These are phyloP conservation scores for Penicillium crustosum DNA, from an alignment of 2,329 filamentous ascomycete species.

Conservation along the genomic window DNA sequence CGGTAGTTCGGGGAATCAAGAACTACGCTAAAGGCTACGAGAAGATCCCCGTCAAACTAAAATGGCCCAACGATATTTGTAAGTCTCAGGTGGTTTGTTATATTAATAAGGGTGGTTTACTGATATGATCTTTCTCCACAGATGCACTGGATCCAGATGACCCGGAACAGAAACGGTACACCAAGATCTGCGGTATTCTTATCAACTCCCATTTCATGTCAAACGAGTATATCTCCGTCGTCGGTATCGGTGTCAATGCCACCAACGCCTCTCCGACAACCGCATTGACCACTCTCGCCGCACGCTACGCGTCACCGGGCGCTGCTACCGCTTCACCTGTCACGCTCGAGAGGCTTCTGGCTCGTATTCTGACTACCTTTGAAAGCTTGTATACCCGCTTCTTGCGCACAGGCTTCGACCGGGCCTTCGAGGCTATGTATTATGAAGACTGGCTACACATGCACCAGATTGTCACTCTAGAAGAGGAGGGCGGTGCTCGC, in stretches of 20 bases:
- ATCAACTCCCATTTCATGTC: conserved; percentile 81
- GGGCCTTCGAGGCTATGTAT: conserved; percentile 71
- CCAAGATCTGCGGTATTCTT: conserved; percentile 91
- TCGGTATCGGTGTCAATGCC: conserved; percentile 84
- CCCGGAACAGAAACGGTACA: conserved; percentile 56
- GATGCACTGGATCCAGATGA: conserved; percentile 66
- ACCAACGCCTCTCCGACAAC: conserved; percentile 83
- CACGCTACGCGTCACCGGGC: conserved; percentile 41
- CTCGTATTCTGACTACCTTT: conserved; percentile 72
- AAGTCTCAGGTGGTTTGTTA: conserved; percentile 29
- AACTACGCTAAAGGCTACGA: conserved; percentile 75
- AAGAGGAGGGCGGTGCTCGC: conserved; percentile 71
- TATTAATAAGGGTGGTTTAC: not conserved
- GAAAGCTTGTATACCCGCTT: conserved; percentile 77
- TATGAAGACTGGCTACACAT: conserved; percentile 85
- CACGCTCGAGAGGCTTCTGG: conserved; percentile 75
- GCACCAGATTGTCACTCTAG: conserved; percentile 71
- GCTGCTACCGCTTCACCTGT: conserved; percentile 63
- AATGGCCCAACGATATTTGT: conserved; percentile 98
- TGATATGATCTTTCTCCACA: conserved; percentile 24
- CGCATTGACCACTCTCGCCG: conserved; percentile 72
- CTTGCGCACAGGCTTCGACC: conserved; percentile 70
- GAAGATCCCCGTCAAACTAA: conserved; percentile 76
- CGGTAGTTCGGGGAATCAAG: conserved; percentile 79
- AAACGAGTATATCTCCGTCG: conserved; percentile 77